These are phyloP conservation scores for Neocallimastix lanati DNA, from an alignment of 192 early-diverging fungal species.

Conservation along the genomic window DNA sequence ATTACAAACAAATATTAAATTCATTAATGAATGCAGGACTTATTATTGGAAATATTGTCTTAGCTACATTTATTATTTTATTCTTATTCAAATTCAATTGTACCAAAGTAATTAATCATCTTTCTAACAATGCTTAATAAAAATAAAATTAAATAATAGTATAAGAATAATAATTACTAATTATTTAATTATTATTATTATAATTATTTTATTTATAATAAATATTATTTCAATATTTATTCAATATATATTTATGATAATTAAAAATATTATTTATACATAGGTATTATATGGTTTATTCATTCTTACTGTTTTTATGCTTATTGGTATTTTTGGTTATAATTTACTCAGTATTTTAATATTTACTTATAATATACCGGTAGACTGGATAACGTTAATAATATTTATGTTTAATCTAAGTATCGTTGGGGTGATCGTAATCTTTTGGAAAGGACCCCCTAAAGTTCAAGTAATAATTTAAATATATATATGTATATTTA, in stretches of 20 bases:
- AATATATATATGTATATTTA: too few species aligned
- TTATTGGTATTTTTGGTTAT: slow-evolving; percentile 65
- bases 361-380: slow-evolving; percentile 18
- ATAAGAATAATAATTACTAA: too few species aligned
- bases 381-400: slow-evolving; percentile 54
- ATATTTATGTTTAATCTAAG: slow-evolving; percentile 70
- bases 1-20: slow-evolving; percentile 1
- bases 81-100: slow-evolving; percentile 53
- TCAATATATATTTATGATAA: too few species aligned
- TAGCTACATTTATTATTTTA: slow-evolving; percentile 58
- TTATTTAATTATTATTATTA: too few species aligned
- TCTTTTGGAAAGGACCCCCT: slow-evolving; percentile 71
- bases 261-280: too few species aligned
- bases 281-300: slow-evolving; percentile 57
- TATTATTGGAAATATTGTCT: slow-evolving; percentile 63
- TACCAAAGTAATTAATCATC: slow-evolving; percentile 58
- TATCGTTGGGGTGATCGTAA: slow-evolving; percentile 44
- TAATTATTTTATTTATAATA: too few species aligned
- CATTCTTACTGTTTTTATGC: slow-evolving; percentile 41
- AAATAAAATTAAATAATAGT: too few species aligned
- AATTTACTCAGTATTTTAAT: slow-evolving; percentile 23
- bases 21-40: slow-evolving; percentile 38
- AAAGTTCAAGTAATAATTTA: slow-evolving; percentile 20
- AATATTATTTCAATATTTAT: too few species aligned
- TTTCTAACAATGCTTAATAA: too few species aligned